phyloP scores from a whole-genome alignment of 1,139 yeast species.

The Hyphopichia wangnamkhiaoensis region DNA sequence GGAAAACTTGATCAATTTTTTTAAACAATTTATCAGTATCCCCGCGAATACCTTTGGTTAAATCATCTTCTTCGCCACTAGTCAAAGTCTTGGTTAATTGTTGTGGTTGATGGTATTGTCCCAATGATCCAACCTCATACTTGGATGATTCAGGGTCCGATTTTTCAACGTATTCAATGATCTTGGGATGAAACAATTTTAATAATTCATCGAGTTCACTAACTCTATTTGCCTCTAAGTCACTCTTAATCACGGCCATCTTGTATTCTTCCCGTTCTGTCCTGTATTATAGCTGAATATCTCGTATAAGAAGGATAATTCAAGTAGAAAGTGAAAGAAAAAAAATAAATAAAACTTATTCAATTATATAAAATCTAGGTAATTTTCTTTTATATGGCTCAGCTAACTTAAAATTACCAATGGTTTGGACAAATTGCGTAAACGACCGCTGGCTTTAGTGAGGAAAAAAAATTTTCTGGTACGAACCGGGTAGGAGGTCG shows the following conservation, averaged over 20 bases:
- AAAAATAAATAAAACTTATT: neutral
- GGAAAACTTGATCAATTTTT: constrained; percentile 58
- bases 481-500: too few species aligned
- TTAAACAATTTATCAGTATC: constrained; percentile 33
- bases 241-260: constrained; percentile 11
- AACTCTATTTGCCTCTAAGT: constrained; percentile 38
- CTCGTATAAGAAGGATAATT: constrained; percentile 36
- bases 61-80: constrained; percentile 13
- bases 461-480: too few species aligned
- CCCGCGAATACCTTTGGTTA: constrained; percentile 20
- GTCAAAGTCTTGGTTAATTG: constrained; percentile 28
- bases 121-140: constrained; percentile 34
- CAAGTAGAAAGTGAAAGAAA: constrained; percentile 4
- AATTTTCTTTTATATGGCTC: too few species aligned
- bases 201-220: constrained; percentile 39
- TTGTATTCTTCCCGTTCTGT: too few species aligned
- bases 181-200: constrained; percentile 34
- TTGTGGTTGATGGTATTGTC: constrained; percentile 40
- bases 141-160: constrained; percentile 32
- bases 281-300: too few species aligned
- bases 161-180: constrained; percentile 35
- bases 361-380: too few species aligned
- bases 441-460: too few species aligned
- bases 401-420: too few species aligned
- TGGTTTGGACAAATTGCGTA: too few species aligned